A percentile compares a stretch with the other conserved stretches of the same genome.
phyloP scores from a whole-genome alignment of 768 basidiomycete species.

The Chalciporus pseudorubinellus region DNA sequence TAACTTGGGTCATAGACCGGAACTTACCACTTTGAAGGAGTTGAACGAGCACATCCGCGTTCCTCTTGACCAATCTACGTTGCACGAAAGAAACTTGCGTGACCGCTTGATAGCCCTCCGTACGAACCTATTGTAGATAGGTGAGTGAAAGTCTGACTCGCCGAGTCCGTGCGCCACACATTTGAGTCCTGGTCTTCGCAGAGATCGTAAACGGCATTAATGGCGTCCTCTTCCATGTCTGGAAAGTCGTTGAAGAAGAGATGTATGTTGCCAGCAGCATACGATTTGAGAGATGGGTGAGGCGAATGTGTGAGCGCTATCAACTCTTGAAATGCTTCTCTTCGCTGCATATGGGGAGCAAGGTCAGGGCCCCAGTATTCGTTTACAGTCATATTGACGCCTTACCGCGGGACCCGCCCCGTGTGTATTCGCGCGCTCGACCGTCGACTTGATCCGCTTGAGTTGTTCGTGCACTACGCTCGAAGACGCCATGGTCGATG shows the following conservation, averaged over 20 bases:
- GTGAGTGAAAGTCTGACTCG: slow-evolving; percentile 6
- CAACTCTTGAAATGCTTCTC: slow-evolving; percentile 49
- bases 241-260: slow-evolving; percentile 64
- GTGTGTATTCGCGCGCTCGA: slow-evolving; percentile 45
- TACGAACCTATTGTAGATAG: slow-evolving; percentile 50
- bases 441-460: slow-evolving; percentile 30
- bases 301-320: slow-evolving; percentile 53
- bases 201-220: slow-evolving; percentile 75
- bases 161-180: slow-evolving; percentile 34
- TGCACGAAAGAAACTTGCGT: slow-evolving; percentile 48
- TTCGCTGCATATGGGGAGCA: slow-evolving; percentile 40
- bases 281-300: slow-evolving; percentile 46
- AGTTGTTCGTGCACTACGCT: slow-evolving; percentile 17
- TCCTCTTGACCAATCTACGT: slow-evolving; percentile 61
- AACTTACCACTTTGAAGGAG: slow-evolving; percentile 69
- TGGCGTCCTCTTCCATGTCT: slow-evolving; percentile 70
- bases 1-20: not conserved
- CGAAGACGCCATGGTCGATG: slow-evolving; percentile 22
- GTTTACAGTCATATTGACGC: slow-evolving; percentile 1
- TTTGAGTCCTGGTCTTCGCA: slow-evolving; percentile 64
- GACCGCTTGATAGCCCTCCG: slow-evolving; percentile 64
- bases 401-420: slow-evolving; percentile 41
- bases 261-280: slow-evolving; percentile 57
- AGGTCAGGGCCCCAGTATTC: slow-evolving; percentile 7
- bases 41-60: slow-evolving; percentile 74